Evolutionary conservation across 495 filamentous ascomycete species (phyloP), one percentile per base, ranked within the genome.

Genomic region (Hypoxylon fragiforme): DNA sequence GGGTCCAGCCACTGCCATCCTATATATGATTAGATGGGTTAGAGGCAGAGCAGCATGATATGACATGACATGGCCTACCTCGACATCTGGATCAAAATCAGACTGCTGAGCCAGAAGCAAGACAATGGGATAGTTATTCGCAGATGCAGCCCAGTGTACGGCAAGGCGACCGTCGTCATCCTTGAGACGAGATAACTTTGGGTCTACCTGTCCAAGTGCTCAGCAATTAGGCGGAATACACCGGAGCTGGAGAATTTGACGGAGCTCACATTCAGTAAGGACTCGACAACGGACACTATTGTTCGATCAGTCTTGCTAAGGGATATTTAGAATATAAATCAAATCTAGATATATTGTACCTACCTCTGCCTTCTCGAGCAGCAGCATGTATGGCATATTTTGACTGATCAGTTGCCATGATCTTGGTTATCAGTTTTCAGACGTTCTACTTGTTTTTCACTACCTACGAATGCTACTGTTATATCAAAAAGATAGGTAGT

Each of bases 1-100:
- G 87, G 8, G 92, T 95, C 94, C 94, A 98, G 44, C 92, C 92
- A 7, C 84, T 85, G 13, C 85, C 91, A 67, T 98, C 94, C 83
- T 90, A 56, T 3, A 40, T 5, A 26, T 36, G 16, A 20, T 16
- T 18, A 50, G 39, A 7, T 16, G 4, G 13, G 34, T 4, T 13
- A 14, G 4, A 3, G n/a, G 4, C 13, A 16, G 13, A 37, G 14
- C 34, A 13, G 13, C 13, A 14, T 4, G n/a, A 44, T n/a, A n/a
- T n/a, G n/a, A n/a, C n/a, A n/a, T n/a, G n/a, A n/a, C n/a, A n/a
- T n/a, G n/a, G n/a, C 73, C 13, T 63, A 91, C 89, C 70, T 91
- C 85, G 31, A 86, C 88, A 72, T 97, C 94, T 0, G 88, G 84
- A 69, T 97, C 91, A 60, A 97, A 97, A 54, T 79, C 77, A 64